Evolutionary conservation across 805 yeast species (phyloP).

Genomic region (Lipomyces sp.): DNA sequence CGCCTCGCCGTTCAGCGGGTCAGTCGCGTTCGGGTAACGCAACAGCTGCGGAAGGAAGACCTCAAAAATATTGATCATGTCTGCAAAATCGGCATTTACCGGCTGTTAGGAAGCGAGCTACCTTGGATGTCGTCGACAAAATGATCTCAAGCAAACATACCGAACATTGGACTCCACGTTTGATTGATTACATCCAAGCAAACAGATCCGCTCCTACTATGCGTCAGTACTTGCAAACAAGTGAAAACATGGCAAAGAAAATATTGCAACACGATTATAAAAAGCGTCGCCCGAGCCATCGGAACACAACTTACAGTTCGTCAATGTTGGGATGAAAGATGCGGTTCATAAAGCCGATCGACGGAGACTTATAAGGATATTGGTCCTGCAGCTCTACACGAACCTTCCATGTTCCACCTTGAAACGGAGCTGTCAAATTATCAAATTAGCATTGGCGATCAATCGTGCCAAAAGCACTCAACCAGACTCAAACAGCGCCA

Average conservation of each 20-base stretch:
- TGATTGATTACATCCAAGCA: slow-evolving; percentile 95
- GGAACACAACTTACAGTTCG: slow-evolving; percentile 45
- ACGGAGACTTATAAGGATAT: slow-evolving; percentile 93
- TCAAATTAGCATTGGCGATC: neutral
- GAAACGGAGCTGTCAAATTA: slow-evolving; percentile 63
- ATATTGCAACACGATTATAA: too few species aligned
- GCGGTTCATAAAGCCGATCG: slow-evolving; percentile 87
- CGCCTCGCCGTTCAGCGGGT: slow-evolving; percentile 90
- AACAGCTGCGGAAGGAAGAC: slow-evolving; percentile 88
- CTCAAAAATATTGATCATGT: slow-evolving; percentile 83
- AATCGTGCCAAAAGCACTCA: neutral
- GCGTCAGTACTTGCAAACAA: neutral
- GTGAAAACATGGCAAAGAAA: neutral
- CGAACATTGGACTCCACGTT: slow-evolving; percentile 98
- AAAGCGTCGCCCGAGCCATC: too few species aligned
- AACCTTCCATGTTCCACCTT: slow-evolving; percentile 83
- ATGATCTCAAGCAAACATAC: too few species aligned
- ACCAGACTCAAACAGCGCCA: slow-evolving; percentile 11
- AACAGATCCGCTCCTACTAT: slow-evolving; percentile 62
- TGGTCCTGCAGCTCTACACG: slow-evolving; percentile 93
- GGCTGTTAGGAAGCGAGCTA: neutral
- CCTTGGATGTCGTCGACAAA: too few species aligned
- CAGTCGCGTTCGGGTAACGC: slow-evolving; percentile 90
- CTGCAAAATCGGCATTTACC: slow-evolving; percentile 8
- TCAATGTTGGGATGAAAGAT: slow-evolving; percentile 96